Base-by-base conservation (phyloP, 306 rosid species). In the Dryas drummondii region DNA sequence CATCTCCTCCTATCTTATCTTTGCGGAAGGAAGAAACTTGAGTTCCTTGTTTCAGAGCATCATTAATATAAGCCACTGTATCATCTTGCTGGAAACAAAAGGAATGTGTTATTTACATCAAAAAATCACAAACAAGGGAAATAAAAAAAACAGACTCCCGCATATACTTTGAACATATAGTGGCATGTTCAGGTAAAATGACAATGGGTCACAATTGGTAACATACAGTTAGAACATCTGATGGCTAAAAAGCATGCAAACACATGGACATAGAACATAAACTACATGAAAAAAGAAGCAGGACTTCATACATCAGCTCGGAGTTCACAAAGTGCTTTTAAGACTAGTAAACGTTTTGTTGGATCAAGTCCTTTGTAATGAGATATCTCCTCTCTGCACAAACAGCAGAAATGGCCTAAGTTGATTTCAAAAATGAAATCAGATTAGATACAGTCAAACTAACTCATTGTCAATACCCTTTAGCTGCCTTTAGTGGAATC, bases 281-380 rank as follows among this genome's bases (percentile, higher is more conserved):
- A 70, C 1, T 16, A 3, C 22, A 53, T 5, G 66, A 61, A 9
- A 32, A 15, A 70, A 13, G n/a, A 32, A n/a, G 81, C 41, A 73
- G 40, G 66, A 77, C 9, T 70, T 56, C 73, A 15, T 90, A 91
- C 97, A 47, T 88, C 89, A 68, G 90, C 94, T 85, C 98, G 85
- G 82, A 91, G 77, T 90, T 91, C 97, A 84, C 98, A 94, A 27
- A 91, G 94, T 4, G 96, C 97, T 82, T 91, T 94, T 42, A 94
- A 81, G 48, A 91, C 79, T 66, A 85, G 65, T 68, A 94, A 79
- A 71, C 96, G 97, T 71, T 84, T 84, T 27, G 56, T 76, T 5
- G 98, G 90, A 85, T 84, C 82, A 57, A 94, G 96, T 49, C 79
- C 88, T 84, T 85, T 87, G 85, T 91, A 94, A 66, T 73, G 81